Percentiles rank a stretch among this genome's conserved stretches.
Evolutionary conservation across 441 rosid species (phyloP).

Genomic region (Mallotus repandus): DNA sequence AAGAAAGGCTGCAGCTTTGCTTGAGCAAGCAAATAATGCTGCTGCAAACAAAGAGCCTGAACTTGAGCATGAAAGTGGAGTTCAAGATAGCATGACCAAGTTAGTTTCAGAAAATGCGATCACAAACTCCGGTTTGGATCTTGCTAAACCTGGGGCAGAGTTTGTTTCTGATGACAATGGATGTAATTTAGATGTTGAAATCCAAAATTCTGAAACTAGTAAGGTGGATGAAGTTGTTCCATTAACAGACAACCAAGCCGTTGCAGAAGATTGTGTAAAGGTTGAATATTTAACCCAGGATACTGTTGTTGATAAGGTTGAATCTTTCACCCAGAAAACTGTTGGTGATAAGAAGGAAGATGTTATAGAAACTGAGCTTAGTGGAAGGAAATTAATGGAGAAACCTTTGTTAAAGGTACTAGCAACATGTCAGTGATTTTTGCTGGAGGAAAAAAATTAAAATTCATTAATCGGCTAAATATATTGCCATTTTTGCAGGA

Average conservation of each 20-base stretch:
- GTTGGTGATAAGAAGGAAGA: constrained; percentile 18
- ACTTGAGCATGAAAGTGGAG: constrained; percentile 18
- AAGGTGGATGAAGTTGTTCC: constrained; percentile 16
- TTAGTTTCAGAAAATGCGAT: constrained; percentile 20
- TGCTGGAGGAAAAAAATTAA: neutral
- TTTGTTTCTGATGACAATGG: constrained; percentile 21
- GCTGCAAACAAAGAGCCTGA: constrained; percentile 23
- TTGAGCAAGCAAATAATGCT: constrained; percentile 31
- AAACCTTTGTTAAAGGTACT: constrained; percentile 46
- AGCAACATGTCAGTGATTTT: neutral
- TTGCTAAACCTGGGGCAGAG: constrained; percentile 22
- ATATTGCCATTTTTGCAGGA: constrained; percentile 32
- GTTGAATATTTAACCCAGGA: constrained; percentile 27
- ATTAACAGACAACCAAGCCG: constrained; percentile 18
- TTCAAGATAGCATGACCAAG: constrained; percentile 14
- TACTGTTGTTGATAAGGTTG: constrained; percentile 1
- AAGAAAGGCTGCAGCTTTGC: constrained; percentile 41
- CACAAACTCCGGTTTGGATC: constrained; percentile 16
- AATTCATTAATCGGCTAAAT: constrained; percentile 2
- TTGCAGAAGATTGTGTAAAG: constrained; percentile 27
- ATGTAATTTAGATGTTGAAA: constrained; percentile 12
- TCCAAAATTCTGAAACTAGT: constrained; percentile 19
- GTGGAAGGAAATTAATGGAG: constrained; percentile 36
- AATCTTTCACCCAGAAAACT: constrained; percentile 23
- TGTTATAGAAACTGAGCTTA: constrained; percentile 27